Evolutionary conservation across 306 rosid species (phyloP), one percentile per base, ranked within the genome.

Genomic region (Rosa lucieae): DNA sequence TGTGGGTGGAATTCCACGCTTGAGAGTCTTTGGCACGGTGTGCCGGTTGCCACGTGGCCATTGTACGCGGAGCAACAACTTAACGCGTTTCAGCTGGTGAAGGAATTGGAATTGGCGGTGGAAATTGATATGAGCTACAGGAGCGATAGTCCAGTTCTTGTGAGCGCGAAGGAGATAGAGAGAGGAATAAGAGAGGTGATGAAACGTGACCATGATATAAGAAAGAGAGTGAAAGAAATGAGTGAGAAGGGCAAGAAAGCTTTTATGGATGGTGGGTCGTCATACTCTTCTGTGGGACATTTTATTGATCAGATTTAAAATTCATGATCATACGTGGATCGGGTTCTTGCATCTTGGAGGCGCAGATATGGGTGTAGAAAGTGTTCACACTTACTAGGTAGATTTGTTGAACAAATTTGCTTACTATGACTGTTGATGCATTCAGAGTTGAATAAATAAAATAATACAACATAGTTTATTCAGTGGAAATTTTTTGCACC

Each of bases 1-100:
- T 91, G 92, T 0, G 96, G 93, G 3, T 91, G 92, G 93, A 89
- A 89, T 72, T 91, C 93, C 0, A 80, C 8, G 0, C 67, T 89
- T 0, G 97, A 89, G 78, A 88, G 93, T 74, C 10, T 88, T 1
- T 77, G 92, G 73, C 83, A 68, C 3, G 91, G 94, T 0, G 92
- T 92, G 61, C 92, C 97, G 0, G 55, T 88, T 11, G 92, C 87
- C 1, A 43, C 92, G 5, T 87, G 90, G 92, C 89, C 92, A 0
- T 20, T 88, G 1, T 79, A 7, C 8, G 87, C 88, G 0, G 97
- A 91, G 71, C 93, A 91, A 17, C 93, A 88, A 2, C 11, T 74
- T 2, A 78, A 78, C 10, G 86, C 82, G 0, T 83, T 83, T 55
- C 23, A 55, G 62, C 26, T 55, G 26, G 62, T 55, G 62, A 8